Conservation (phyloP, 139 green algal genomes). For the Volvox africanus region DNA sequence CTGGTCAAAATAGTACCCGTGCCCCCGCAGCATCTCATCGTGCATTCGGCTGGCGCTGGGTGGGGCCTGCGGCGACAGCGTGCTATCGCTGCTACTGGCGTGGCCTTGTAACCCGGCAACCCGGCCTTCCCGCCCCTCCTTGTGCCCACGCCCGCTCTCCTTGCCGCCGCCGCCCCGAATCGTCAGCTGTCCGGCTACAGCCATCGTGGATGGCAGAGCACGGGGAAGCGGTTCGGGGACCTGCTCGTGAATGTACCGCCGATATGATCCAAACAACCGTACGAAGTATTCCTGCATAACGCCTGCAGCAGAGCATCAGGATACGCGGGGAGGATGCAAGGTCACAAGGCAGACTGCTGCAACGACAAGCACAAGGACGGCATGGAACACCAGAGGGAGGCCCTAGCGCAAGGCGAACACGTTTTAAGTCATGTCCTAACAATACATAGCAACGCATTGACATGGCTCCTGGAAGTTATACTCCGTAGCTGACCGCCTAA, state of each 20-base stretch:
- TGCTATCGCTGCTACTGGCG: not conserved
- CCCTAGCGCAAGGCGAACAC: too few species aligned
- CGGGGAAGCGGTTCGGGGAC: not conserved
- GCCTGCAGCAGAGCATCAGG: slow-evolving; percentile 42
- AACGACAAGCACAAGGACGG: too few species aligned
- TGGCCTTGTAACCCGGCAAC: not conserved
- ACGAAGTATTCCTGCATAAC: slow-evolving; percentile 80
- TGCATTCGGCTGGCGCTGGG: slow-evolving; percentile 1
- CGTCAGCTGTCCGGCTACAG: not conserved
- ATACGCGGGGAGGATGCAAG: not conserved
- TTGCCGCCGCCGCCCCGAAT: not conserved
- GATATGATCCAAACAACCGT: slow-evolving; percentile 74
- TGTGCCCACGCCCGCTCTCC: not conserved
- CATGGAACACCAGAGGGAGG: too few species aligned
- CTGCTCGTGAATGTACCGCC: slow-evolving; percentile 59
- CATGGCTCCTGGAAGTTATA: too few species aligned
- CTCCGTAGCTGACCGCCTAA: too few species aligned
- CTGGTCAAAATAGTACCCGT: slow-evolving; percentile 72
- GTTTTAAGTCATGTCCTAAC: too few species aligned
- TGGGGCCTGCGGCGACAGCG: not conserved
- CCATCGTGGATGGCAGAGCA: not conserved
- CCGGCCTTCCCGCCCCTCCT: slow-evolving; percentile 4
- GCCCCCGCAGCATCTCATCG: slow-evolving; percentile 33
- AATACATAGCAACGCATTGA: too few species aligned
- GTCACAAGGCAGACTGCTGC: too few species aligned